Conservation (phyloP, 169 alveolate species). For the Ichthyophthirius multifiliis region DNA sequence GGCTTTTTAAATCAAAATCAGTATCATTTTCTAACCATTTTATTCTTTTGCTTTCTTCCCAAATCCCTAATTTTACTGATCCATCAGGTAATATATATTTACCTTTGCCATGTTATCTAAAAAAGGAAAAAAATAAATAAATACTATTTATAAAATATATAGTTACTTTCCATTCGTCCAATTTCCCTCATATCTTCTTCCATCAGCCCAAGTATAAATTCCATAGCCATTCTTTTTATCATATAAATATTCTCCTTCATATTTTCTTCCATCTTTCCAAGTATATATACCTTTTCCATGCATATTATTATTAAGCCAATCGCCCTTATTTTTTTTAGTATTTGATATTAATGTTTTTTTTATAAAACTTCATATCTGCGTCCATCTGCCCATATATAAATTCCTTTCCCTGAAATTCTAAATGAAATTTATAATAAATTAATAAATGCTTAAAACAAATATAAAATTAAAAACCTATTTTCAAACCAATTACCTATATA, state of each 20-base stretch:
- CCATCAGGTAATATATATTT: neutral
- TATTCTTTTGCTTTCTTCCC: constrained; percentile 28
- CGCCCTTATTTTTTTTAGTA: constrained; percentile 36
- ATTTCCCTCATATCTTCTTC: constrained; percentile 50
- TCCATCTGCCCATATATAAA: constrained; percentile 49
- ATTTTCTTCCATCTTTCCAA: constrained; percentile 88
- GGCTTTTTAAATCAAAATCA: neutral
- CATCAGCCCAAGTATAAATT: constrained; percentile 73
- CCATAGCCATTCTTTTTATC: constrained; percentile 79
- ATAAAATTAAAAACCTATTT: constrained; percentile 28
- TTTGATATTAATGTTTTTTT: neutral
- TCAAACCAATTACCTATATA: constrained; percentile 56
- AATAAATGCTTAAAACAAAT: neutral
- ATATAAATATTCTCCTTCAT: constrained; percentile 75
- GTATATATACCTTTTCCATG: constrained; percentile 71
- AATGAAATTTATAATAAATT: too few relatives aligned
- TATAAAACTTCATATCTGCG: too few relatives aligned
- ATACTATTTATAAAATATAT: neutral
- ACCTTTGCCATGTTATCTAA: neutral
- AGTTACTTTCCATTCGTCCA: constrained; percentile 26
- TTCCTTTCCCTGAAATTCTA: constrained; percentile 40
- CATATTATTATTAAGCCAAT: constrained; percentile 45
- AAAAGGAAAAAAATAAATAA: neutral
- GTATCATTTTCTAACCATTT: neutral
- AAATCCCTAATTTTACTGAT: constrained; percentile 25